phyloP scores from a whole-genome alignment of 495 filamentous ascomycete genomes.

The Lentithecium fluviatile region DNA sequence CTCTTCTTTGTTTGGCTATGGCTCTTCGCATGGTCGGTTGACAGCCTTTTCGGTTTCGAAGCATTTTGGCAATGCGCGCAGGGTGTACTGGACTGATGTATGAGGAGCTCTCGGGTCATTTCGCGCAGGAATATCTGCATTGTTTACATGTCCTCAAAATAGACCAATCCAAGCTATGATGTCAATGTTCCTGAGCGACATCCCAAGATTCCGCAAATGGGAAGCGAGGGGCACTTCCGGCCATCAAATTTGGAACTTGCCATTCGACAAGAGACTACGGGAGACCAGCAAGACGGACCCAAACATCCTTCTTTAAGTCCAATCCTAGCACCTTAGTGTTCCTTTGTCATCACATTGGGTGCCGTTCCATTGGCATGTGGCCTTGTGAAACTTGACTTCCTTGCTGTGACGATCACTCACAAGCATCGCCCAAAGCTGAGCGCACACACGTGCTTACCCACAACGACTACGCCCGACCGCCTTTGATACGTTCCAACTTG shows the following conservation, averaged over 20 bases:
- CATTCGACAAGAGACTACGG: background rate
- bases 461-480: background rate
- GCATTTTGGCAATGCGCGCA: background rate
- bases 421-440: slow-evolving; percentile 2
- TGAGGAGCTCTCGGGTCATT: no score
- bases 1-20: background rate
- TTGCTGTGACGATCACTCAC: background rate
- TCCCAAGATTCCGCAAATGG: slow-evolving; percentile 3
- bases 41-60: background rate
- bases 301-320: no score
- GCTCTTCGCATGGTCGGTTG: background rate
- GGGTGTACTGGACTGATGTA: no score
- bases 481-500: no score
- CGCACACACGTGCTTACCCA: slow-evolving; percentile 3
- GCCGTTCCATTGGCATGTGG: slow-evolving; percentile 2
- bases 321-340: no score
- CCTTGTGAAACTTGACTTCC: slow-evolving; percentile 16
- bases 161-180: slow-evolving; percentile 5
- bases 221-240: background rate
- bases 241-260: slow-evolving; percentile 2
- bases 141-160: slow-evolving; percentile 12
- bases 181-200: slow-evolving; percentile 11
- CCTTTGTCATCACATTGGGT: slow-evolving; percentile 5
- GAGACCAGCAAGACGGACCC: background rate
- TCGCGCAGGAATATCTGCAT: no score